Evolutionary conservation across 805 yeast genomes (phyloP).

Genomic region (Candida fluviatilis): DNA sequence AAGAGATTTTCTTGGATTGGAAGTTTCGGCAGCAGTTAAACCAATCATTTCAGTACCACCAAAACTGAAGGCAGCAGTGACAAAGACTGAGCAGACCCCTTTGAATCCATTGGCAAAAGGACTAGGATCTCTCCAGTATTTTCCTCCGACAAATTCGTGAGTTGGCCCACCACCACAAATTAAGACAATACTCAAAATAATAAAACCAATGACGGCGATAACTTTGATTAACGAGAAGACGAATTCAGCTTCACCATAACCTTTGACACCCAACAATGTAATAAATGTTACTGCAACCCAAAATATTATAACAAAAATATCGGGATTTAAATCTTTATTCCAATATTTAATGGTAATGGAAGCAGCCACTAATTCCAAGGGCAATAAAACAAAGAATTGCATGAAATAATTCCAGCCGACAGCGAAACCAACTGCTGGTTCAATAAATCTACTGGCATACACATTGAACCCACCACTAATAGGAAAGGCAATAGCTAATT

Average conservation of each 20-base stretch:
- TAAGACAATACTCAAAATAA: slow-evolving; percentile 43
- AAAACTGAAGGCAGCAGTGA: slow-evolving; percentile 35
- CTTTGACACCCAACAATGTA: slow-evolving; percentile 50
- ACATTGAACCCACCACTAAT: slow-evolving; percentile 62
- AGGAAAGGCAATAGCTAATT: slow-evolving; percentile 57
- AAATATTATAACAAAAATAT: slow-evolving; percentile 57
- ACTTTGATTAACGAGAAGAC: slow-evolving; percentile 46
- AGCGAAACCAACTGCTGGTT: slow-evolving; percentile 55
- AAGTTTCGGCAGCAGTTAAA: slow-evolving; percentile 35
- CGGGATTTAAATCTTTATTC: slow-evolving; percentile 49
- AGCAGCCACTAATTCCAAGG: slow-evolving; percentile 55
- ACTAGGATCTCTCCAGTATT: slow-evolving; percentile 50
- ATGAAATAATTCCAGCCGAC: slow-evolving; percentile 29
- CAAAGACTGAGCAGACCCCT: slow-evolving; percentile 32
- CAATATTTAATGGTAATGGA: slow-evolving; percentile 54
- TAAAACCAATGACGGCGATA: slow-evolving; percentile 45
- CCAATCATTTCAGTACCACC: slow-evolving; percentile 38
- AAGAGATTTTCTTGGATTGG: slow-evolving; percentile 26
- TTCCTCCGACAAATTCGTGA: slow-evolving; percentile 43
- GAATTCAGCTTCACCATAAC: slow-evolving; percentile 57
- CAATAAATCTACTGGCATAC: slow-evolving; percentile 57
- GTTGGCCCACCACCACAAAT: slow-evolving; percentile 53
- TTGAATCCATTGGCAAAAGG: slow-evolving; percentile 45
- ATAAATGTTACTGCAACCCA: slow-evolving; percentile 43
- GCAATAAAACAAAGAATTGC: slow-evolving; percentile 40